Evolutionary conservation across 2,329 filamentous ascomycete genomes (phyloP), one percentile per base, ranked within the genome.

Genomic region (Fusarium transvaalense): DNA sequence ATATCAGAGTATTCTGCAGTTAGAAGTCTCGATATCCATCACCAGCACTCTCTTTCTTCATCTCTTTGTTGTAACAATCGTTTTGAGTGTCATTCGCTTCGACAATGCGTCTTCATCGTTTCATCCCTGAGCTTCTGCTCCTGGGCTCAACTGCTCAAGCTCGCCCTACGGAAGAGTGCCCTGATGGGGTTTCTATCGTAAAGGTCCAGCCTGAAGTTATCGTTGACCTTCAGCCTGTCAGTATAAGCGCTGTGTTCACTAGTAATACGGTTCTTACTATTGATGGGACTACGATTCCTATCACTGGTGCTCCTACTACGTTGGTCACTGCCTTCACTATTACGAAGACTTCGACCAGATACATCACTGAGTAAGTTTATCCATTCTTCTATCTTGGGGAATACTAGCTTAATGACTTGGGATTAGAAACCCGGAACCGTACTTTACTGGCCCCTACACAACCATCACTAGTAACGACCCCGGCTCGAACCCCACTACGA

Each of bases 241-340:
- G 23, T n/a, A 46, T 59, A 1, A 59, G 50, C 21, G 35, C 39
- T 9, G 50, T 39, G 0, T 56, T 56, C 5, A 27, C 10, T 13
- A 27, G 14, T 2, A 38, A 59, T 3, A 59, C 50, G 6, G 56
- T 56, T 1, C 50, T 59, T 27, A 59, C 56, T 6, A 17, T 59
- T 34, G 56, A 27, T 15, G 17, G 25, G 10, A 45, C 39, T 7
- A 56, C 50, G 10, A 34, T 59, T 6, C 32, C 56, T 14, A 21
- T 59, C 25, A 59, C 50, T 9, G 32, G 17, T 17, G 56, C 56
- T 21, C 56, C 56, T 21, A 59, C 56, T 27, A 59, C 56, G 25
- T 56, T 59, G 32, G 25, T 39, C 5, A 59, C 56, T 21, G 19
- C 32, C 0, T 59, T 56, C 6, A 59, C 32, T 39, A 17, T 56